Conservation (phyloP, 1,284 basidiomycete species). For the Dichomitus squalens region DNA sequence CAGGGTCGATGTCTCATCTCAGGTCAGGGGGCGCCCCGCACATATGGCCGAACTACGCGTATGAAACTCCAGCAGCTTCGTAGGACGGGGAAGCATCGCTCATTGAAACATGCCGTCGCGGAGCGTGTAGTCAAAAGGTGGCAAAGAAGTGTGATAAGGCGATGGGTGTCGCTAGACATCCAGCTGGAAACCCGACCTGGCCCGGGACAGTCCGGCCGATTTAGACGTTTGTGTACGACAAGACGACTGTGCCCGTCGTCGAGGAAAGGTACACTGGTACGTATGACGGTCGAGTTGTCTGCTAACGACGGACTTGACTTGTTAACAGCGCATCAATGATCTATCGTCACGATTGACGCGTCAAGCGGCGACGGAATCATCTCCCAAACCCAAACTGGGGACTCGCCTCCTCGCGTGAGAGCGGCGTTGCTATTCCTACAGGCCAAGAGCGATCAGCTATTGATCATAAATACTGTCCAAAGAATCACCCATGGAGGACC, state of each 20-base stretch:
- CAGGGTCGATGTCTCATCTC: slow-evolving; percentile 1
- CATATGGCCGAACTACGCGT: background rate
- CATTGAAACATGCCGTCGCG: background rate
- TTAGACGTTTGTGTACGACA: too few species aligned
- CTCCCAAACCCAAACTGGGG: background rate
- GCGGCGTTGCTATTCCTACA: slow-evolving; percentile 9
- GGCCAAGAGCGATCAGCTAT: background rate
- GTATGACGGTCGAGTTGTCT: slow-evolving; percentile 7
- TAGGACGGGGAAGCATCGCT: slow-evolving; percentile 7
- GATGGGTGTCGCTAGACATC: slow-evolving; percentile 3
- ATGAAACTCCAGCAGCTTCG: background rate
- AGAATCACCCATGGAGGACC: background rate
- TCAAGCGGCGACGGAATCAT: slow-evolving; percentile 10
- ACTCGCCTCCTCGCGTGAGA: background rate
- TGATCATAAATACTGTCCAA: slow-evolving; percentile 3
- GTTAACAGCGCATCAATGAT: slow-evolving; percentile 22
- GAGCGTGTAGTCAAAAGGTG: background rate
- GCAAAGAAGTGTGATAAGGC: slow-evolving; percentile 4
- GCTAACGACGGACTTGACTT: slow-evolving; percentile 8
- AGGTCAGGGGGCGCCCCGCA: background rate
- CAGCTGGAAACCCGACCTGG: background rate
- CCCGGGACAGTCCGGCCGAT: background rate
- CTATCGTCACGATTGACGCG: slow-evolving; percentile 8
- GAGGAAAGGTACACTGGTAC: background rate
- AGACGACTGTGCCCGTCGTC: background rate